Conservation (phyloP, 2,329 filamentous ascomycete species). For the Chrysosphaeria jannelii region DNA sequence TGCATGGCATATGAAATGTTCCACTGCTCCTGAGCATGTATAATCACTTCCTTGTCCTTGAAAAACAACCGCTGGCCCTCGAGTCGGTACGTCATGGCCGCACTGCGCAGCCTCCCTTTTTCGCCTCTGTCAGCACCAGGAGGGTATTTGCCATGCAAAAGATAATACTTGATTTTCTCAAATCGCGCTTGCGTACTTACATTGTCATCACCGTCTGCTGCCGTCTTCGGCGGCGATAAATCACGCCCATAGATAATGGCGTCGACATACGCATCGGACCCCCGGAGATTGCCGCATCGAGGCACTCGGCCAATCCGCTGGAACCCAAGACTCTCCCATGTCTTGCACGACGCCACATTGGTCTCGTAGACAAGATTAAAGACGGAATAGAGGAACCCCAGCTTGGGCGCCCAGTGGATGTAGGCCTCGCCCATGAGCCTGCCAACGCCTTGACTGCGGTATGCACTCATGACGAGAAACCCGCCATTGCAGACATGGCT, state of each 20-base stretch:
- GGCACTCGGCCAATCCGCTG: conserved; percentile 70
- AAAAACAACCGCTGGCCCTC: conserved; percentile 66
- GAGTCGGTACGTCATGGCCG: conserved; percentile 77
- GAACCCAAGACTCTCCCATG: conserved; percentile 80
- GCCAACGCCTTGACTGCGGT: conserved; percentile 44
- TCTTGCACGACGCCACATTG: conserved; percentile 64
- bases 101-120: conserved; percentile 77
- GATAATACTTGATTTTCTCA: conserved; percentile 94
- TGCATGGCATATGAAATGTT: conserved; percentile 63
- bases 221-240: conserved; percentile 15
- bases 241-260: conserved; percentile 52
- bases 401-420: conserved; percentile 49
- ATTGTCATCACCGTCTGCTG: conserved; percentile 42
- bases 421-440: conserved; percentile 49
- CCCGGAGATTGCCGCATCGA: conserved; percentile 35
- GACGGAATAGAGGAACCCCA: conserved; percentile 69
- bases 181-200: conserved; percentile 90
- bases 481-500: conserved; percentile 76
- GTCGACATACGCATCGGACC: conserved; percentile 43
- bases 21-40: conserved; percentile 68
- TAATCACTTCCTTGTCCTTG: conserved; percentile 91
- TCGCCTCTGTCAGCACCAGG: conserved; percentile 79
- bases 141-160: conserved; percentile 83
- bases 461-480: conserved; percentile 43
- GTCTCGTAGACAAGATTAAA: conserved; percentile 91